Conservation (phyloP, 257 asterid species). For the Coffea canephora region DNA sequence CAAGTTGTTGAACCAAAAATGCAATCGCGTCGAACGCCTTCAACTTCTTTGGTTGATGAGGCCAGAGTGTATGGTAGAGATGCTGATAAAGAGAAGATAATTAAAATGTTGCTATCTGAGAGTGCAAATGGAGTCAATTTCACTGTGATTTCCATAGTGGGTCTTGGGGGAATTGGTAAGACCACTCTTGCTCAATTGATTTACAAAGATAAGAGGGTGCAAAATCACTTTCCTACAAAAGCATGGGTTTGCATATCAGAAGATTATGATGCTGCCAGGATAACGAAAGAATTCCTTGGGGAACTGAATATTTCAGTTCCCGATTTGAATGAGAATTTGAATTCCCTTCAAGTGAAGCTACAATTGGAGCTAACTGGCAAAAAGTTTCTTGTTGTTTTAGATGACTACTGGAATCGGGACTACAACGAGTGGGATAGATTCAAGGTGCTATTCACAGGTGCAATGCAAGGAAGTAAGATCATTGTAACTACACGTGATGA, state of each 20-base stretch:
- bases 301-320: slow-evolving; percentile 32
- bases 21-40: background rate
- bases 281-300: slow-evolving; percentile 31
- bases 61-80: slow-evolving; percentile 1
- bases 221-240: slow-evolving; percentile 29
- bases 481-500: too few relatives aligned
- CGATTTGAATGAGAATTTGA: slow-evolving; percentile 26
- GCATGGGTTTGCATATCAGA: slow-evolving; percentile 59
- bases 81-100: slow-evolving; percentile 15
- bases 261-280: slow-evolving; percentile 39
- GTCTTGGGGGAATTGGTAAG: slow-evolving; percentile 19
- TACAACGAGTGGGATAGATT: slow-evolving; percentile 41
- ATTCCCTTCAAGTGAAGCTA: slow-evolving; percentile 44
- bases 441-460: slow-evolving; percentile 36
- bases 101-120: background rate
- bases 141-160: slow-evolving; percentile 17
- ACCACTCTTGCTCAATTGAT: slow-evolving; percentile 45
- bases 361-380: slow-evolving; percentile 37
- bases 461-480: slow-evolving; percentile 42
- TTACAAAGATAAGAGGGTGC: slow-evolving; percentile 38
- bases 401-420: slow-evolving; percentile 54
- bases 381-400: slow-evolving; percentile 53
- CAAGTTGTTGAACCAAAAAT: background rate
- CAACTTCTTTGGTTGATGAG: slow-evolving; percentile 24
- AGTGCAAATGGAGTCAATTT: background rate